These are phyloP conservation scores for Abelmoschus esculentus DNA, from an alignment of 345 rosid species.

Conservation along the genomic window DNA sequence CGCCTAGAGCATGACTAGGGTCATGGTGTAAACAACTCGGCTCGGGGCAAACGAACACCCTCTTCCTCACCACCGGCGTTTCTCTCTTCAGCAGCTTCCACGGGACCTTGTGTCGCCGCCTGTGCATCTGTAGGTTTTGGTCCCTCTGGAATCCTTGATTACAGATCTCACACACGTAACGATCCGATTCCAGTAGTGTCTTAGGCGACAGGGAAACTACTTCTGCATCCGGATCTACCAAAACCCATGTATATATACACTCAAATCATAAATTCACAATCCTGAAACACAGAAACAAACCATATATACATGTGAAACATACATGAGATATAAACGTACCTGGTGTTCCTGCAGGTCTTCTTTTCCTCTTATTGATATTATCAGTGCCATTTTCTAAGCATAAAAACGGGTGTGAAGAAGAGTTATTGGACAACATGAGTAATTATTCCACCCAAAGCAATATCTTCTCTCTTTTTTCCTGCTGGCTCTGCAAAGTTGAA, in stretches of 20 bases:
- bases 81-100: background rate
- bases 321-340: background rate
- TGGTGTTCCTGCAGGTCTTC: background rate
- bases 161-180: background rate
- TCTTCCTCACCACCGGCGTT: background rate
- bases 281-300: no score
- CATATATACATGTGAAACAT: no score
- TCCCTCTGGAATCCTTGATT: background rate
- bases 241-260: no score
- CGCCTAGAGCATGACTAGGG: background rate
- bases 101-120: background rate
- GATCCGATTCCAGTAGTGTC: background rate
- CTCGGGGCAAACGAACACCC: background rate
- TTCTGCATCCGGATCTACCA: background rate
- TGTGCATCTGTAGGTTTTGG: background rate
- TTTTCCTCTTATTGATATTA: background rate
- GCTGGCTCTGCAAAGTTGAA: background rate
- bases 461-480: background rate
- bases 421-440: background rate
- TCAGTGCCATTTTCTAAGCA: background rate
- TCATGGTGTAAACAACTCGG: background rate
- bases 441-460: background rate
- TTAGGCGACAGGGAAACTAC: background rate
- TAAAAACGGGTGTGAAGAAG: background rate
- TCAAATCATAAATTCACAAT: background rate